Base-by-base conservation (phyloP, 2,329 filamentous ascomycete species). In the Epicoccum sorghinum region DNA sequence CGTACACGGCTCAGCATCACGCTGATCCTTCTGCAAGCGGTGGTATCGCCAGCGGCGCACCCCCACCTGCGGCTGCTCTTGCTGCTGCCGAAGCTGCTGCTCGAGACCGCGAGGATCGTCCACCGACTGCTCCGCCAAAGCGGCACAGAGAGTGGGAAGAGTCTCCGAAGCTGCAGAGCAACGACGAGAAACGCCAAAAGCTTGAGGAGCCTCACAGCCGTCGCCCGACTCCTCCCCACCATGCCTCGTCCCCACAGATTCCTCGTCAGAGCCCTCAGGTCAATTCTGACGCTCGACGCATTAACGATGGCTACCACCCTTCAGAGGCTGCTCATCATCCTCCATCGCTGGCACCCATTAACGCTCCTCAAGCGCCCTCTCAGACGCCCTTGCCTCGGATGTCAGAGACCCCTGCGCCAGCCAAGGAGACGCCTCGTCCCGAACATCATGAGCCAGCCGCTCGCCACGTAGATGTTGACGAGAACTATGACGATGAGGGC, bases 381-480 rank as follows among this genome's bases (percentile, higher is more conserved):
- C 69, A 72, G 13, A 67, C 67, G 75, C 80, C 81, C 25, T 78
- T 84, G 51, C 80, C 82, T 25, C 81, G 83, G n/a, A 81, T 83
- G 71, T 76, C 82, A 39, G 65, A 67, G 39, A 66, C 65, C 22
- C 59, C 65, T 14, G 47, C 43, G 18, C 47, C 47, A 9, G 32
- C 47, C 8, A 51, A 51, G 23, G 65, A 67, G 33, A 60, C 62
- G 12, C 57, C 65, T 13, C 75, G 76, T 32, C 71, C 74, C 7
- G 72, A 77, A 52, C 75, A 77, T 47, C 87, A 87, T 53, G 93
- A 98, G 77, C 90, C 92, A 47, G 92, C 95, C 30, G 91, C 92
- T 18, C 84, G 95, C 22, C 96, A 96, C 76, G 96, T 99, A 86
- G 93, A 98, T 6, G 90, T 98, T 18, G 93, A 99, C 64, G 95